These are phyloP conservation scores for Pythium chondricola DNA, from an alignment of 352 stramenopile genomes.

Conservation along the genomic window DNA sequence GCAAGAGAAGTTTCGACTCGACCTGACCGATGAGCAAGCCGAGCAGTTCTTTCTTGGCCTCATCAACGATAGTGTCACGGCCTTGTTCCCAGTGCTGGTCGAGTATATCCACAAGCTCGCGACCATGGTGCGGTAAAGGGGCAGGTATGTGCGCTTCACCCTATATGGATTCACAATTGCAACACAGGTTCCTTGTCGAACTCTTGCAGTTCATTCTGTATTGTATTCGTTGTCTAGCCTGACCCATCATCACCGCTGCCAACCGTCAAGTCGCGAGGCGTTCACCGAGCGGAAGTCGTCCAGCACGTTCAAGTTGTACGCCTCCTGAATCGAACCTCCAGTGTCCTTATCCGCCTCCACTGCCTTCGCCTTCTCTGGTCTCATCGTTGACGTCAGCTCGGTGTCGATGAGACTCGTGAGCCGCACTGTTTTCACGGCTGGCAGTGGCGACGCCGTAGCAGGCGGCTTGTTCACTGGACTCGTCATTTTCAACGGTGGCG, in stretches of 20 bases:
- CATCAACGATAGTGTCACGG: constrained; percentile 94
- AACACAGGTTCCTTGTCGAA: no score
- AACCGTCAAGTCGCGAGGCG: constrained; percentile 24
- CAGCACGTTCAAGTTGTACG: constrained; percentile 25
- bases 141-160: no score
- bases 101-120: constrained; percentile 87
- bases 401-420: constrained; percentile 17
- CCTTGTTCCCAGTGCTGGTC: constrained; percentile 85
- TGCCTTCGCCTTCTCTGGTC: constrained; percentile 10
- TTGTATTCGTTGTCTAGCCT: no score
- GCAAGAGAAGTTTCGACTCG: constrained; percentile 95
- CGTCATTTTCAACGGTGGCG: background rate
- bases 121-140: constrained; percentile 47
- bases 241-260: no score
- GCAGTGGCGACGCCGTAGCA: constrained; percentile 4
- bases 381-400: constrained; percentile 13
- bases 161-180: no score
- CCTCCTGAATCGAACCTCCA: background rate
- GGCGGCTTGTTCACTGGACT: background rate
- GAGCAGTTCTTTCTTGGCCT: constrained; percentile 96
- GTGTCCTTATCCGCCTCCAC: background rate
- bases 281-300: constrained; percentile 49
- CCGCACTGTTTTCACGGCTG: constrained; percentile 5
- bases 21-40: constrained; percentile 96
- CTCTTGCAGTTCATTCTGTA: no score